Conservation (phyloP, 2,329 filamentous ascomycete genomes). For the Aspergillus viridinutans region DNA sequence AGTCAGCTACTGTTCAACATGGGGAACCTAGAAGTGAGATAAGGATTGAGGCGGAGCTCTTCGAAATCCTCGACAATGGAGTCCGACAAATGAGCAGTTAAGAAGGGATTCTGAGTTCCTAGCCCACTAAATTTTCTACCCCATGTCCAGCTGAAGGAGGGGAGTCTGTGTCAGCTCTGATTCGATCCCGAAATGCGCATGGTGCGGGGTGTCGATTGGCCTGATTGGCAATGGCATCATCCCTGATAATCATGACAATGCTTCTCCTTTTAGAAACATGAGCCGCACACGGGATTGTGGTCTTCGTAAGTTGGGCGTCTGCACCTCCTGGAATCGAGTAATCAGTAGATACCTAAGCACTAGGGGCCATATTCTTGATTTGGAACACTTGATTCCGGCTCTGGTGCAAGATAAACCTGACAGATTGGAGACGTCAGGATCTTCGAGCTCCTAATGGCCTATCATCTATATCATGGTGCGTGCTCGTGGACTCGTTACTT, state of each 20-base stretch:
- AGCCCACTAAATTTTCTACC: constrained; percentile 6
- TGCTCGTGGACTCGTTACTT: not conserved
- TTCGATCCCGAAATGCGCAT: constrained; percentile 6
- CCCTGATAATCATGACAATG: constrained; percentile 1
- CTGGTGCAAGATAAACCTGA: not conserved
- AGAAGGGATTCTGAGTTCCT: not conserved
- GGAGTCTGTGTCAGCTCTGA: constrained; percentile 3
- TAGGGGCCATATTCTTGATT: not conserved
- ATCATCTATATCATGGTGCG: not conserved
- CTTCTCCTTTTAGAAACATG: constrained; percentile 3
- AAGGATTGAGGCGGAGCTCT: not conserved
- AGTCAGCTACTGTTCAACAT: not conserved
- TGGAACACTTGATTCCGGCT: not conserved
- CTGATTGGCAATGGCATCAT: constrained; percentile 4
- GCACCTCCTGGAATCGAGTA: not conserved
- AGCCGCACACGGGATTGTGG: not conserved
- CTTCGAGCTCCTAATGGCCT: not conserved
- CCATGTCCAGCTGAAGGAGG: constrained; percentile 14
- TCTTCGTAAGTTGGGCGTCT: not conserved
- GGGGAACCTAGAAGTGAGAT: not conserved
- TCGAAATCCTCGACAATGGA: not conserved
- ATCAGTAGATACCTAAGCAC: constrained; percentile 1
- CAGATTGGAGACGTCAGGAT: not conserved
- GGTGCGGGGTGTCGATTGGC: constrained; percentile 9
- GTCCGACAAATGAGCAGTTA: not conserved